Evolutionary conservation across 495 filamentous ascomycete genomes (phyloP), one percentile per base, ranked within the genome.

Genomic region (Parachaetomium inaequale): DNA sequence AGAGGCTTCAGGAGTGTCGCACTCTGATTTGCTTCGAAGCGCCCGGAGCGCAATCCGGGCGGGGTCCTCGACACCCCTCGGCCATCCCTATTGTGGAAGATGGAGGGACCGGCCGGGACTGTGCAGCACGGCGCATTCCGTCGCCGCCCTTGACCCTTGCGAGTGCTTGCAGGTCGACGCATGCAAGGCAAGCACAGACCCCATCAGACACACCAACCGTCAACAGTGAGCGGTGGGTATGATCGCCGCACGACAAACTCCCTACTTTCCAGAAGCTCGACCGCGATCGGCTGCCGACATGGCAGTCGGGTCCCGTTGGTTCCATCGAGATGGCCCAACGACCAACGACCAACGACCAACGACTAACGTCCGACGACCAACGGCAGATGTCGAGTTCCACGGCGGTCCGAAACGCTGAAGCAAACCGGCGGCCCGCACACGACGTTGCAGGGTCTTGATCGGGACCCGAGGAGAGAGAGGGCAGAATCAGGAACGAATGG

Each of bases 21-120:
- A 1, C 23, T 60, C 49, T 53, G 58, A 53, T 53, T 49, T 60
- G 58, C 25, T 32, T 34, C 11, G 49, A 32, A 36, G 26, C 36
- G 47, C 10, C 55, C 58, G 49, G 47, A 60, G 58, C 49, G 25
- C 23, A 34, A 45, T 60, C 49, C 58, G 49, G 58, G 47, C 46
- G 58, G 58, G 47, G 58, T 8, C 10, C 26, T 28, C n/a, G 10
- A 2, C 31, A 34, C 31, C 45, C 46, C 55, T 46, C 26, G 25
- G 28, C 28, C 49, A 31, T n/a, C 28, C 49, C n/a, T n/a, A n/a
- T 15, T 51, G 15, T n/a, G 0, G 28, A 14, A 2, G 6, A 11
- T 25, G 14, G 34, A 36, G 14, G 36, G n/a, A n/a, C n/a, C n/a
- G n/a, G n/a, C n/a, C n/a, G n/a, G 4, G 15, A 53, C 14, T 11